Evolutionary conservation across 192 early-diverging fungal genomes (phyloP), one percentile per base, ranked within the genome.

Genomic region (Phycomyces nitens): DNA sequence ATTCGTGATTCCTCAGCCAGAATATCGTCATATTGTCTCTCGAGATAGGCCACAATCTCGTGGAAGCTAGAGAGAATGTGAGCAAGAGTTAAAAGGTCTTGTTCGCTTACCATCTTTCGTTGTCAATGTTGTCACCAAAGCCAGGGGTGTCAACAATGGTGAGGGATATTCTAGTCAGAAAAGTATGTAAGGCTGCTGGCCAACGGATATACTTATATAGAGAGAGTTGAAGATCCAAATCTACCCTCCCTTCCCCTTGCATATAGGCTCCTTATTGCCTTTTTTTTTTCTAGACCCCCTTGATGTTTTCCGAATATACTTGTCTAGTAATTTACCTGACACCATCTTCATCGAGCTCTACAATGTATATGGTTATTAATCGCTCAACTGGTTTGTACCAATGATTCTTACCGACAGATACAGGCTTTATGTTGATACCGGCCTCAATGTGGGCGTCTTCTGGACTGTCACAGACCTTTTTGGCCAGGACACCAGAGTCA

Each of bases 71-170:
- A 41, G 1, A 26, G 2, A 40, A 66, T 62, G 39, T n/a, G 29
- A 24, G 41, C 27, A 20, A 57, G 16, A 50, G n/a, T n/a, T n/a
- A n/a, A n/a, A n/a, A n/a, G 38, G 27, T 20, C 14, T 54, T 21
- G 44, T n/a, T 53, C 24, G 55, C 80, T 65, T 84, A 94, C 92
- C 92, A 90, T 44, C 81, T 77, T 75, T 96, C 94, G 71, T 96
- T 92, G 76, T 99, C 95, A 62, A 97, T 89, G 65, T 94, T 91
- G 73, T 98, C 93, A 56, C 96, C 97, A 76, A 98, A 99, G 15
- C 97, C 97, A 38, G 97, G 96, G 44, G 97, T 98, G 76, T 99
- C 97, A 40, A 99, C 90, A 66, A 99, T 89, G 20, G 95, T 98
- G 54, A 99, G 86, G 44, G 94, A 87, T 47, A 99, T 92, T 77